Conservation (phyloP, 2,329 filamentous ascomycete species). For the Chrysoporthe cubensis region DNA sequence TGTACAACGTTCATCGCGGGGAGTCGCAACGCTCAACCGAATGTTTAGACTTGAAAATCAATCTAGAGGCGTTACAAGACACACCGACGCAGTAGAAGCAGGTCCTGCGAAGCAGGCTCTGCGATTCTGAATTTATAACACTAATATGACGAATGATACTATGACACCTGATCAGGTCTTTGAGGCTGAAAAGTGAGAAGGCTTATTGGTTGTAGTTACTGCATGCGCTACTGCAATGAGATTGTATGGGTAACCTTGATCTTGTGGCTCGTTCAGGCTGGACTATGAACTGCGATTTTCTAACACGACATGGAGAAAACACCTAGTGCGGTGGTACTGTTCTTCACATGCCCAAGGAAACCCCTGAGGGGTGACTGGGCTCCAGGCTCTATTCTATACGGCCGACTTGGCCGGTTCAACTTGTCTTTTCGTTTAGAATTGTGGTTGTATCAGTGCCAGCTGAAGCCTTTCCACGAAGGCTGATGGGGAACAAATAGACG, state of each 20-base stretch:
- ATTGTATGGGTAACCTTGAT: background rate
- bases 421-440: background rate
- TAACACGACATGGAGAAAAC: background rate
- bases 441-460: background rate
- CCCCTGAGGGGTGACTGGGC: too few relatives aligned
- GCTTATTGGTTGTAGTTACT: background rate
- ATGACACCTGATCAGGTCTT: background rate
- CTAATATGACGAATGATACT: background rate
- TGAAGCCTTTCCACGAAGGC: background rate
- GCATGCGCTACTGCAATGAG: background rate
- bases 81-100: too few relatives aligned
- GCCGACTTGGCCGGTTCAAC: too few relatives aligned
- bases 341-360: background rate
- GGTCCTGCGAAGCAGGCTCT: too few relatives aligned
- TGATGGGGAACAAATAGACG: background rate
- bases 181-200: background rate
- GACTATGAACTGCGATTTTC: background rate
- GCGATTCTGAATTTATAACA: background rate
- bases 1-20: too few relatives aligned
- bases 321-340: background rate
- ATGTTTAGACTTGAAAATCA: too few relatives aligned
- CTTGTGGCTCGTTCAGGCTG: background rate
- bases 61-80: too few relatives aligned
- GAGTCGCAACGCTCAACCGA: too few relatives aligned
- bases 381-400: too few relatives aligned